Percentiles rank a stretch among this genome's conserved stretches.
Conservation (phyloP, 495 filamentous ascomycete species). For the Penicillium desertorum region DNA sequence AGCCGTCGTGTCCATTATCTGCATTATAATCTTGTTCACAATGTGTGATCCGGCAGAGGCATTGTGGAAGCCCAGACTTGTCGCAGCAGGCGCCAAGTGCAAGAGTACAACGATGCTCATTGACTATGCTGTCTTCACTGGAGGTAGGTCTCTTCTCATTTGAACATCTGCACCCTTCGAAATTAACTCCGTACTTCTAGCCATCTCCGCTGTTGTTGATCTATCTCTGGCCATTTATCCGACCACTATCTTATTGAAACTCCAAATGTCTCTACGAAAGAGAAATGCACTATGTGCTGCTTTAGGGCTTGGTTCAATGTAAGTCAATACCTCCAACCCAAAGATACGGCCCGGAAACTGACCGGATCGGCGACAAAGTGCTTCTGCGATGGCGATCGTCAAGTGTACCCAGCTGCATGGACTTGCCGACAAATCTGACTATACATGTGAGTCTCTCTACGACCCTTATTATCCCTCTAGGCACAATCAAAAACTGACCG, state of each 20-base stretch:
- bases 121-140: slow-evolving; percentile 40
- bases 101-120: slow-evolving; percentile 34
- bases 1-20: slow-evolving; percentile 18
- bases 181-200: slow-evolving; percentile 15
- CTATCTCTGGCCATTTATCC: slow-evolving; percentile 40
- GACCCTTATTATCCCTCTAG: not conserved
- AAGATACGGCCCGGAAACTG: not conserved
- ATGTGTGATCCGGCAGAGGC: slow-evolving; percentile 27
- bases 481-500: slow-evolving; percentile 5
- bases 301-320: slow-evolving; percentile 40
- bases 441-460: slow-evolving; percentile 32
- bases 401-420: slow-evolving; percentile 38
- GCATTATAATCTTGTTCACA: slow-evolving; percentile 29
- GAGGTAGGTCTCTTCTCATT: slow-evolving; percentile 23
- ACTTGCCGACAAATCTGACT: slow-evolving; percentile 36
- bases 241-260: slow-evolving; percentile 27
- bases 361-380: slow-evolving; percentile 19
- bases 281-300: slow-evolving; percentile 36
- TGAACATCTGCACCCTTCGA: not conserved
- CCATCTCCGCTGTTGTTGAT: slow-evolving; percentile 38
- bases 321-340: slow-evolving; percentile 6
- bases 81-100: slow-evolving; percentile 26
- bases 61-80: slow-evolving; percentile 18
- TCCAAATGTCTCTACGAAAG: slow-evolving; percentile 44
- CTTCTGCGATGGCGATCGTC: slow-evolving; percentile 36